Percentiles rank a stretch among this genome's conserved stretches.
These are phyloP conservation scores for Fusarium scirpi DNA, from an alignment of 2,329 filamentous ascomycete genomes.

Conservation along the genomic window DNA sequence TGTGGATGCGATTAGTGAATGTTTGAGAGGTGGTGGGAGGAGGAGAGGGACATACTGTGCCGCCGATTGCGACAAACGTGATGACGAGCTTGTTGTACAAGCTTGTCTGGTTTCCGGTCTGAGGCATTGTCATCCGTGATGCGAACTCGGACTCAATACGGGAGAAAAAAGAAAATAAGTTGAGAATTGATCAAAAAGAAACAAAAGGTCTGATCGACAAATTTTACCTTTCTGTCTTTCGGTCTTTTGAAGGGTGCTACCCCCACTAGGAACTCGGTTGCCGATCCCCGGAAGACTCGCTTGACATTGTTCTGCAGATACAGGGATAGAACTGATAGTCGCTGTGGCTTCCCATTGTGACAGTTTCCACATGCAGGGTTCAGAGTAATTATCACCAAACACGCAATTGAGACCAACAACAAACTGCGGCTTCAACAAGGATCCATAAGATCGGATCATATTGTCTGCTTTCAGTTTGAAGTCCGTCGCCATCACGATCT, in stretches of 20 bases:
- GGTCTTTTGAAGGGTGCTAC: background rate
- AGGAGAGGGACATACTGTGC: conserved; percentile 43
- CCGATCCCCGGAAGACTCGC: background rate
- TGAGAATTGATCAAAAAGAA: too few relatives aligned
- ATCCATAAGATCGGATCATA: background rate
- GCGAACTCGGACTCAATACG: background rate
- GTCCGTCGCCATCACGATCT: background rate
- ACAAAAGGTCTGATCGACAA: background rate
- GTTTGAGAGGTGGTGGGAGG: too few relatives aligned
- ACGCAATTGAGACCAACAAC: background rate
- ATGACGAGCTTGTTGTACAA: conserved; percentile 52
- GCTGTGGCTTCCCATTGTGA: background rate
- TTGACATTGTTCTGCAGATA: background rate
- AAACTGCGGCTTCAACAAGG: background rate
- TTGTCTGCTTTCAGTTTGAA: background rate
- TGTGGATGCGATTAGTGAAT: conserved; percentile 28
- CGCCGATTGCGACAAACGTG: conserved; percentile 52
- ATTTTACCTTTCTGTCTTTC: background rate
- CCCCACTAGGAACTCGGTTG: background rate
- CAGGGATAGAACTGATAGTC: conserved; percentile 2
- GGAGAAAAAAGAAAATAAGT: background rate
- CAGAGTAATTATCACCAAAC: background rate
- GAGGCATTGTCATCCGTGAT: conserved; percentile 10
- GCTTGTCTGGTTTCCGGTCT: conserved; percentile 43
- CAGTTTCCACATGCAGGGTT: background rate